phyloP scores from a whole-genome alignment of 164 flowering plant genomes.

The Hamamelis virginiana region DNA sequence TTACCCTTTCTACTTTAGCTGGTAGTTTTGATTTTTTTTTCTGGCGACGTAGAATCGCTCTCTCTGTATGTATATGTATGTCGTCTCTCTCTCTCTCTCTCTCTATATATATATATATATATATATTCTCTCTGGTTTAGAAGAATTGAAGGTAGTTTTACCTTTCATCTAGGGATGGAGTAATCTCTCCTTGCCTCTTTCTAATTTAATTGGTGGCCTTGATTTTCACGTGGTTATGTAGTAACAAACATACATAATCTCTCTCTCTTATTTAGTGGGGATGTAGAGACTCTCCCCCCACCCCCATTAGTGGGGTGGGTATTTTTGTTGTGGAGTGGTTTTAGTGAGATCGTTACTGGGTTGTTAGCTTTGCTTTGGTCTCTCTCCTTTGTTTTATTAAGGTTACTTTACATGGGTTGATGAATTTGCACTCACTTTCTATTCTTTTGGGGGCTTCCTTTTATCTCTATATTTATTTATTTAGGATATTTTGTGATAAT shows the following conservation, averaged over 20 bases:
- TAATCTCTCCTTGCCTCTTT: not conserved
- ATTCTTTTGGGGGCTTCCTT: not conserved
- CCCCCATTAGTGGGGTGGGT: constrained; percentile 4
- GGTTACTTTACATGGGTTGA: not conserved
- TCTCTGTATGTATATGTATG: not conserved
- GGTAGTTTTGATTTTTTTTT: too few species aligned
- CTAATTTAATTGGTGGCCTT: not conserved
- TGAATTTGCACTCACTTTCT: constrained; percentile 5
- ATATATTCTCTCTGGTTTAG: not conserved
- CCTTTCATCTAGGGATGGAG: not conserved
- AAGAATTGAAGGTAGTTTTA: not conserved
- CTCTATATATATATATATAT: too few species aligned
- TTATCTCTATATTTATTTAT: not conserved
- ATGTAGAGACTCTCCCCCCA: not conserved
- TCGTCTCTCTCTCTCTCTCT: too few species aligned
- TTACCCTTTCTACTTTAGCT: too few species aligned
- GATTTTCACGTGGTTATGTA: constrained; percentile 2
- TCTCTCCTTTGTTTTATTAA: constrained; percentile 9
- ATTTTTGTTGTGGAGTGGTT: constrained; percentile 24
- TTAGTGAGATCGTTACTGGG: constrained; percentile 27
- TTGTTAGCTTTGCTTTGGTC: constrained; percentile 20
- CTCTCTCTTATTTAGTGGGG: not conserved
- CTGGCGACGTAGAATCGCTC: too few species aligned
- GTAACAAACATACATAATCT: not conserved
- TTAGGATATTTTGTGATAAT: not conserved